Conservation (phyloP, 495 filamentous ascomycete genomes). For the Daldinia loculata region DNA sequence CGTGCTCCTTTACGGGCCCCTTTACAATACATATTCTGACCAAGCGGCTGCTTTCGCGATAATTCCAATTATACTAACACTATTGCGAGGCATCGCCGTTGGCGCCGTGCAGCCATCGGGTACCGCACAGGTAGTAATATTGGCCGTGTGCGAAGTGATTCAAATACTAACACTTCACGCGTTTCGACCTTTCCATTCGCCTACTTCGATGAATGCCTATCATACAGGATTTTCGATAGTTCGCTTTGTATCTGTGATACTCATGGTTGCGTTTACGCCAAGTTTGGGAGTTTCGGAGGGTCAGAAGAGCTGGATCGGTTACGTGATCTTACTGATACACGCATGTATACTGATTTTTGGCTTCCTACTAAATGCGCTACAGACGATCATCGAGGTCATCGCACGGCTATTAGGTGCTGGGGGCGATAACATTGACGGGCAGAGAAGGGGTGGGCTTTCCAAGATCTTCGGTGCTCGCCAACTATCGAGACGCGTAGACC, state of each 20-base stretch:
- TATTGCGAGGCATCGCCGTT: constrained; percentile 87
- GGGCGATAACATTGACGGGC: constrained; percentile 72
- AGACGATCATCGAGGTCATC: constrained; percentile 86
- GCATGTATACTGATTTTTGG: constrained; percentile 88
- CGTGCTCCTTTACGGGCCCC: constrained; percentile 86
- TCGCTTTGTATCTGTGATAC: constrained; percentile 78
- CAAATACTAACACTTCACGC: constrained; percentile 87
- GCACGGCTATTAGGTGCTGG: constrained; percentile 84
- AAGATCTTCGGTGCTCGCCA: constrained; percentile 95
- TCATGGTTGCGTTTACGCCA: constrained; percentile 89
- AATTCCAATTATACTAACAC: constrained; percentile 82
- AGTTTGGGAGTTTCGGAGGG: constrained; percentile 78
- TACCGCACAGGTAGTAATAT: constrained; percentile 87
- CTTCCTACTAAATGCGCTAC: constrained; percentile 90
- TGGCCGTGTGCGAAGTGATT: constrained; percentile 94
- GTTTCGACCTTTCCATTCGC: constrained; percentile 86
- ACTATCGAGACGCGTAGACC: constrained; percentile 76
- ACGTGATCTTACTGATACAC: constrained; percentile 87
- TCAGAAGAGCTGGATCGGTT: constrained; percentile 92
- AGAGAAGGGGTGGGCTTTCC: constrained; percentile 83
- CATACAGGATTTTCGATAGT: constrained; percentile 84
- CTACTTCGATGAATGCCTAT: constrained; percentile 98
- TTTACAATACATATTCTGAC: constrained; percentile 99
- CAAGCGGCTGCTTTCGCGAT: constrained; percentile 84
- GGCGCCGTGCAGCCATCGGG: constrained; percentile 93